phyloP scores from a whole-genome alignment of 169 alveolate genomes.

The Babesia ovis region DNA sequence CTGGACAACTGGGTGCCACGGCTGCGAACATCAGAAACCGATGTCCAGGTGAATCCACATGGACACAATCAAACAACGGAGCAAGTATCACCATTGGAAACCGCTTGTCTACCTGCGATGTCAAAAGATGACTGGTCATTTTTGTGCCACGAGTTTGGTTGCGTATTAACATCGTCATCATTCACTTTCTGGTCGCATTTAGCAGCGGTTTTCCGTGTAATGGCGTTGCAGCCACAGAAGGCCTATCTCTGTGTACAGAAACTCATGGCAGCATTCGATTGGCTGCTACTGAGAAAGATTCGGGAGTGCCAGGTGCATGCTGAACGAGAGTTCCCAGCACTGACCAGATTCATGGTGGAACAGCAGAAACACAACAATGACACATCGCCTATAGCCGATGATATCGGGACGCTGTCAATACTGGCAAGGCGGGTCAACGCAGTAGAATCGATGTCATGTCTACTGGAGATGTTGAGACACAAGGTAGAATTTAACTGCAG shows the following conservation, averaged over 20 bases:
- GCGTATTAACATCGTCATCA: slow-evolving; percentile 20
- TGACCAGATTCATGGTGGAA: not conserved
- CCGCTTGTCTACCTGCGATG: too few species aligned
- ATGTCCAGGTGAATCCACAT: too few species aligned
- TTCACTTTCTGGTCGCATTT: slow-evolving; percentile 26
- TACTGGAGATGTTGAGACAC: slow-evolving; percentile 31
- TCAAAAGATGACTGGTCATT: not conserved
- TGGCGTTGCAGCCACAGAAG: slow-evolving; percentile 12
- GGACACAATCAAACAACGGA: too few species aligned
- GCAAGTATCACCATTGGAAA: too few species aligned
- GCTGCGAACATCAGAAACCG: too few species aligned
- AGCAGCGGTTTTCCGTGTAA: not conserved
- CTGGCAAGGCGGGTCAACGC: slow-evolving; percentile 30
- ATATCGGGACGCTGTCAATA: not conserved
- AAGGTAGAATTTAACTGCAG: not conserved
- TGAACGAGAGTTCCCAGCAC: slow-evolving; percentile 5
- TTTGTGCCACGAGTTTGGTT: slow-evolving; percentile 4
- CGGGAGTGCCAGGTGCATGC: slow-evolving; percentile 11
- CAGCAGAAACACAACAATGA: not conserved
- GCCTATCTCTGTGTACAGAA: not conserved
- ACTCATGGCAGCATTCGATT: slow-evolving; percentile 16
- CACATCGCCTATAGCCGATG: not conserved
- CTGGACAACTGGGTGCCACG: slow-evolving; percentile 10
- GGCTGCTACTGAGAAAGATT: slow-evolving; percentile 13
- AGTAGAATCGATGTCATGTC: slow-evolving; percentile 33